Base-by-base conservation (phyloP, 345 rosid species). In the Populus alba region DNA sequence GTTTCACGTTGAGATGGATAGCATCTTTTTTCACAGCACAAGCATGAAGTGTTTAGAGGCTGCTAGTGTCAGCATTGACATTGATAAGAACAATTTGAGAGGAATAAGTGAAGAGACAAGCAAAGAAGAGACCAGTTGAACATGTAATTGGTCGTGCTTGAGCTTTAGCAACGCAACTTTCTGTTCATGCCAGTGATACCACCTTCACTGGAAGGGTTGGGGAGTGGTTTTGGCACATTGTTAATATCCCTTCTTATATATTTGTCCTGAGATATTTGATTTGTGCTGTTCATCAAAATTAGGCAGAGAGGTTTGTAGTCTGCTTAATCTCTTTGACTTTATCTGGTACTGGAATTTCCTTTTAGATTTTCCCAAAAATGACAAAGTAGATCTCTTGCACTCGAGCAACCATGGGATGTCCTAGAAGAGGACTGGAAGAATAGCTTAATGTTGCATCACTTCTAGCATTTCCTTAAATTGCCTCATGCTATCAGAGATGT, bases 1-100 rank as follows among this genome's bases (percentile, higher is more conserved):
- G 74, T 91, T 91, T 77, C 84, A n/a, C 0, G 75, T 88, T 18
- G 91, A 89, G 31, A 77, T 88, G 88, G 95, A 90, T 41, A 81
- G 85, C 53, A 7, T 77, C 66, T 87, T 85, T 1, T 83, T 85
- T 74, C 84, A 73, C 55, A 83, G 83, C 62, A 27, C 79, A 18
- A 81, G 87, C 86, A 61, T 88, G 59, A 83, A 86, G 84, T 80
- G 85, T 76, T 83, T 91, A 20, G 90, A 88, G 73, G 66, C 65
- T 22, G 23, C 70, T 9, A 87, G 80, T 70, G 15, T 80, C 68
- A 74, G 85, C 80, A 37, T 87, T 49, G 87, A 88, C 45, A 68
- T 75, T 69, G 86, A 84, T 76, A 61, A 69, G 72, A 73, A 49
- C 71, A 78, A 71, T 79, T 33, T 81, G 80, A 77, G 75, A 73